phyloP scores from a whole-genome alignment of 2,329 filamentous ascomycete genomes.

The Xenosphaeropsis pyriputrescens region DNA sequence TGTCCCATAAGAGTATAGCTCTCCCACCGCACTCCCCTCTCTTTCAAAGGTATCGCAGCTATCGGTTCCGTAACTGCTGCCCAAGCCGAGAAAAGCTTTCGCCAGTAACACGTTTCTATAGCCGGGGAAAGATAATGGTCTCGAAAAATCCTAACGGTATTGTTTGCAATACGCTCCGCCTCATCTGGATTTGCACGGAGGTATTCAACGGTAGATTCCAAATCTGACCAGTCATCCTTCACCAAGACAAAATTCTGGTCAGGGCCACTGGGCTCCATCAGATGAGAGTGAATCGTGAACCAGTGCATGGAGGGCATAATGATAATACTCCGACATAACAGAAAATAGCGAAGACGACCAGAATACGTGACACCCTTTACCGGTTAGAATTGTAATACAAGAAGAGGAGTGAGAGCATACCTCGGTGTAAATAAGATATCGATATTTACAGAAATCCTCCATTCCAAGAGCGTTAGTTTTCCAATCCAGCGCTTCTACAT shows the following conservation, averaged over 20 bases:
- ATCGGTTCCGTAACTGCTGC: too few species aligned
- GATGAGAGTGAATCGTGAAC: constrained; percentile 6
- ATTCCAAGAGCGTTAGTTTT: constrained; percentile 1
- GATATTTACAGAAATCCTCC: not conserved
- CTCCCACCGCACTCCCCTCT: too few species aligned
- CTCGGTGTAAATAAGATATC: not conserved
- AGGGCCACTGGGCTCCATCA: constrained; percentile 18
- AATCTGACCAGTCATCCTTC: constrained; percentile 24
- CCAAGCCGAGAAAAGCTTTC: constrained; percentile 15
- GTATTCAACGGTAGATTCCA: constrained; percentile 21
- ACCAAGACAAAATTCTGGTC: constrained; percentile 34
- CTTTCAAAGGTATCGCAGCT: too few species aligned
- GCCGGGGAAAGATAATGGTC: constrained; percentile 37
- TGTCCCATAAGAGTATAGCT: too few species aligned
- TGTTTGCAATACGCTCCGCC: constrained; percentile 30
- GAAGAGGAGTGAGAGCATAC: not conserved
- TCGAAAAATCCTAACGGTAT: constrained; percentile 13
- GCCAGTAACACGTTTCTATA: constrained; percentile 39
- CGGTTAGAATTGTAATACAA: not conserved
- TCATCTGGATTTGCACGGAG: constrained; percentile 24
- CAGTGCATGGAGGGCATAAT: constrained; percentile 4
- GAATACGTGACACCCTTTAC: not conserved
- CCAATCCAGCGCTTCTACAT: constrained; percentile 17
- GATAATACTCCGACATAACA: constrained; percentile 1
- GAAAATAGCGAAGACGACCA: not conserved